These are phyloP conservation scores for Trypanosoma congolense DNA, from an alignment of 208 protist species.

Conservation along the genomic window DNA sequence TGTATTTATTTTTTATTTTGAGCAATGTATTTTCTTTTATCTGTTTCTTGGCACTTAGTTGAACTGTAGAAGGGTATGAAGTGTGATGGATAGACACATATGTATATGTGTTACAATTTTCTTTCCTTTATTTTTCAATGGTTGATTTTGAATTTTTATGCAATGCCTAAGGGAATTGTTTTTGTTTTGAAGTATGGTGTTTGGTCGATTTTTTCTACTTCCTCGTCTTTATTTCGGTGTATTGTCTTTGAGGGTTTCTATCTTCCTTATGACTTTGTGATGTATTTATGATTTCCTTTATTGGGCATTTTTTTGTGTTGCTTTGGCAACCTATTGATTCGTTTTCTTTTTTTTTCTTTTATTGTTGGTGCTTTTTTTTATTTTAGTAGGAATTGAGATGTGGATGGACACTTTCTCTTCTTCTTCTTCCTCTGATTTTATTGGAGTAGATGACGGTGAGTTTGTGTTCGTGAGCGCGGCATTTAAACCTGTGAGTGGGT, in stretches of 20 bases:
- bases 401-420: no score
- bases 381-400: no score
- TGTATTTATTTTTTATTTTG: constrained; percentile 7
- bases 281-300: constrained; percentile 1
- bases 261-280: no score
- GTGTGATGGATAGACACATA: no score
- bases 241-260: no score
- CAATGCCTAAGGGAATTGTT: not conserved
- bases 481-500: no score
- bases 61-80: not conserved
- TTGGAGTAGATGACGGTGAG: no score
- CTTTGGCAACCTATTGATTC: constrained; percentile 2
- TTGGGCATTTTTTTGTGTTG: constrained; percentile 4
- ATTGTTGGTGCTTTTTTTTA: constrained; percentile 4
- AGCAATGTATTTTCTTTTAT: constrained; percentile 1
- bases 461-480: no score
- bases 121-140: constrained; percentile 16
- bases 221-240: constrained; percentile 1
- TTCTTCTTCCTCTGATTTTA: no score
- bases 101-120: constrained; percentile 10
- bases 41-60: not conserved
- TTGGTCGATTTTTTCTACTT: not conserved
- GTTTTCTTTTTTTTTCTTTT: constrained; percentile 1
- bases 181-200: not conserved
- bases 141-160: no score